Evolutionary conservation across 345 rosid species (phyloP).

Genomic region (Psidium guajava): DNA sequence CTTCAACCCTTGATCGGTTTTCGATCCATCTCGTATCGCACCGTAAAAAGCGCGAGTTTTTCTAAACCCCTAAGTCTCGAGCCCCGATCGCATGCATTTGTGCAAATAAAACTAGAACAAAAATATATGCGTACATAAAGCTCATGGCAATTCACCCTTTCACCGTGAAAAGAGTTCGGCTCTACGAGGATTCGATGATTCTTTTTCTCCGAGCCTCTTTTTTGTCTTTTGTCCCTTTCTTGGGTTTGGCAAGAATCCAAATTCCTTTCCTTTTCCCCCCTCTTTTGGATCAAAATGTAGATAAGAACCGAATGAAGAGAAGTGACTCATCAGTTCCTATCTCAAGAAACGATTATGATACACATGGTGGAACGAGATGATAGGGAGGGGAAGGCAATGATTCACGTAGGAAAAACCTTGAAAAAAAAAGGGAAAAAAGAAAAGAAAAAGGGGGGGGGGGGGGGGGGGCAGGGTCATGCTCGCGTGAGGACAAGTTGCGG

Average conservation of each 20-base stretch:
- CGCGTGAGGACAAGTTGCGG: not conserved
- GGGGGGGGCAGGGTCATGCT: not conserved
- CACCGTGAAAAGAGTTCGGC: not conserved
- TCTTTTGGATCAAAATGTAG: not conserved
- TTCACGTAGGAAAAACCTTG: not conserved
- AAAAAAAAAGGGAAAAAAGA: too few relatives aligned
- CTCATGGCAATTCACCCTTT: not conserved
- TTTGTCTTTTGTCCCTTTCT: not conserved
- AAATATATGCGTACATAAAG: not conserved
- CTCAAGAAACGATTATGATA: not conserved
- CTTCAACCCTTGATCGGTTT: not conserved
- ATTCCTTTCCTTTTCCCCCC: not conserved
- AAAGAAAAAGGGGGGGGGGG: too few relatives aligned
- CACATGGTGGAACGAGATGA: not conserved
- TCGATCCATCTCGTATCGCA: not conserved
- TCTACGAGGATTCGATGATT: not conserved
- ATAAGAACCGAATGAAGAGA: not conserved
- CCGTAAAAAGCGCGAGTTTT: not conserved
- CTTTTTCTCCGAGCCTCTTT: not conserved
- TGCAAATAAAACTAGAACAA: not conserved
- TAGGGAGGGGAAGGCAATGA: not conserved
- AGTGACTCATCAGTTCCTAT: not conserved
- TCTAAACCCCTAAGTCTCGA: fast-evolving
- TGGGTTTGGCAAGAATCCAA: not conserved
- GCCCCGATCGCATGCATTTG: not conserved